These are phyloP conservation scores for Serendipita vermifera DNA, from an alignment of 768 basidiomycete genomes.

Conservation along the genomic window DNA sequence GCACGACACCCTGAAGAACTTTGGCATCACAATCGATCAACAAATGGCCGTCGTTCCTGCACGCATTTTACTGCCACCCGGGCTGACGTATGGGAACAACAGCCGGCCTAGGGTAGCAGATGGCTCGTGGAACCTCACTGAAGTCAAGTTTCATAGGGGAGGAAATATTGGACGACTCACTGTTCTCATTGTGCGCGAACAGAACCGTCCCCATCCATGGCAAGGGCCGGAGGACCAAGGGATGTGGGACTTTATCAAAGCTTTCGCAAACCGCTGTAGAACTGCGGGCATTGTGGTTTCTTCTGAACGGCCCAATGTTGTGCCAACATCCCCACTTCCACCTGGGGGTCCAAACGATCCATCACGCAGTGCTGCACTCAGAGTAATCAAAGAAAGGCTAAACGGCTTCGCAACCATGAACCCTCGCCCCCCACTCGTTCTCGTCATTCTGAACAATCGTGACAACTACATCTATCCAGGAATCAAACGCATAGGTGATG, in stretches of 20 bases:
- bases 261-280: slow-evolving; percentile 50
- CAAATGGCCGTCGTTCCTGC: slow-evolving; percentile 54
- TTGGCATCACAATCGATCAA: slow-evolving; percentile 41
- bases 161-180: slow-evolving; percentile 48
- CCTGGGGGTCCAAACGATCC: slow-evolving; percentile 3
- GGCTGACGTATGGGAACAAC: slow-evolving; percentile 37
- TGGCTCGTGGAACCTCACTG: slow-evolving; percentile 61
- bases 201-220: slow-evolving; percentile 40
- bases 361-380: slow-evolving; percentile 23
- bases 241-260: slow-evolving; percentile 33
- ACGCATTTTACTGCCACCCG: slow-evolving; percentile 49
- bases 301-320: background rate
- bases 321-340: background rate
- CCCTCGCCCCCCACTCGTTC: slow-evolving; percentile 42
- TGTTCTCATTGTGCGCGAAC: slow-evolving; percentile 48
- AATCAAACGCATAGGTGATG: slow-evolving; percentile 65
- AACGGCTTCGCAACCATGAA: slow-evolving; percentile 25
- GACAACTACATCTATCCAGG: slow-evolving; percentile 73
- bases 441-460: slow-evolving; percentile 51
- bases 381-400: slow-evolving; percentile 37
- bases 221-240: slow-evolving; percentile 37
- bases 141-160: slow-evolving; percentile 50
- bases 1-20: slow-evolving; percentile 33
- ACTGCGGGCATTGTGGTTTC: slow-evolving; percentile 46
- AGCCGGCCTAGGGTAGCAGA: slow-evolving; percentile 28